Evolutionary conservation across 192 early-diverging fungal genomes (phyloP).

Genomic region (Podila epicladia): DNA sequence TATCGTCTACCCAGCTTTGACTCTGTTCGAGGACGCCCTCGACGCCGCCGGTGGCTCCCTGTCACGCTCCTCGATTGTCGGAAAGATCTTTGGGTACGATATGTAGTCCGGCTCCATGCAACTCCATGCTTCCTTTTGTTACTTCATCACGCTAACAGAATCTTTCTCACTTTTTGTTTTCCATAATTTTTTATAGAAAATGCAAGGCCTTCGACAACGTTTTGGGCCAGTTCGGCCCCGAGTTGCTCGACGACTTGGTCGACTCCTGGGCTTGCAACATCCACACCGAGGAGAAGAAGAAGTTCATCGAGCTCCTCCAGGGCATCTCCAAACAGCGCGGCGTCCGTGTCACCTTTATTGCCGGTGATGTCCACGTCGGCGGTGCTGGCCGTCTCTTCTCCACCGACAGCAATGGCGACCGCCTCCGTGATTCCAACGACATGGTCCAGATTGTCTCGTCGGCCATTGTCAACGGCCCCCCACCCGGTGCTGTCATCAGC

Average conservation of each 20-base stretch:
- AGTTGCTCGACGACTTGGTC: conserved; percentile 86
- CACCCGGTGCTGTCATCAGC: conserved; percentile 72
- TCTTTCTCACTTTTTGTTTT: too few relatives aligned
- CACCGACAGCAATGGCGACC: conserved; percentile 57
- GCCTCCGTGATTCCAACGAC: conserved; percentile 70
- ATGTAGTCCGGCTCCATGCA: too few relatives aligned
- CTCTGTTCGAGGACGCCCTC: conserved; percentile 72
- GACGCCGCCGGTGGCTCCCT: conserved; percentile 51
- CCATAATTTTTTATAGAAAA: conserved; percentile 16
- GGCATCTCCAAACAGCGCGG: conserved; percentile 61
- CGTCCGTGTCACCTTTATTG: conserved; percentile 83
- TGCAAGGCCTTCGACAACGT: conserved; percentile 51
- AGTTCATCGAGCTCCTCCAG: conserved; percentile 74
- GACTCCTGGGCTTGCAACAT: conserved; percentile 51
- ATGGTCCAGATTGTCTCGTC: conserved; percentile 87
- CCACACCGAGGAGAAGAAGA: conserved; percentile 79
- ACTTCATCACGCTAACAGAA: too few relatives aligned
- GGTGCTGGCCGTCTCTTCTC: conserved; percentile 68
- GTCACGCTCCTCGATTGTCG: conserved; percentile 61
- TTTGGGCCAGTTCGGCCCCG: conserved; percentile 74
- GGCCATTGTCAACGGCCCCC: conserved; percentile 82
- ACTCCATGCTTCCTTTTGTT: too few relatives aligned
- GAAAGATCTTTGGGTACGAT: conserved; percentile 49
- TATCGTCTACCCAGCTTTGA: conserved; percentile 79
- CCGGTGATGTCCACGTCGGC: conserved; percentile 83